phyloP scores from a whole-genome alignment of 352 stramenopile genomes.

The Globisporangium acanthophoron region DNA sequence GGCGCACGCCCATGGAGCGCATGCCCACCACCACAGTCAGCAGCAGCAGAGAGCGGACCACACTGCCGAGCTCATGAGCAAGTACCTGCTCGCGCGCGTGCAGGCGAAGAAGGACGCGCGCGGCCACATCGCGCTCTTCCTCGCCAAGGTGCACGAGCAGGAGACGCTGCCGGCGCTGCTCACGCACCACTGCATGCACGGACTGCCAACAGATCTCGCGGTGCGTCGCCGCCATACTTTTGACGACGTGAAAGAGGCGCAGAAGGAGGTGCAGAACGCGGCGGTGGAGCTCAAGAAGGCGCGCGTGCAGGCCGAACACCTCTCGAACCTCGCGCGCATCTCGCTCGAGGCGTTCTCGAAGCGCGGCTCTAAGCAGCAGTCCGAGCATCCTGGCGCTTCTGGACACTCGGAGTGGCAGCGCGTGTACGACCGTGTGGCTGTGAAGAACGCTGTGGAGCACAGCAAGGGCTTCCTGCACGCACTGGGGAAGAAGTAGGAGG shows the following conservation, averaged over 20 bases:
- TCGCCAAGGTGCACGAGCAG: conserved; percentile 69
- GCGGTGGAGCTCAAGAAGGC: conserved; percentile 70
- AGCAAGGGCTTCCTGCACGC: conserved; percentile 47
- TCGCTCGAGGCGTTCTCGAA: conserved; percentile 60
- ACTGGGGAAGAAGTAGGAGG: conserved; percentile 13
- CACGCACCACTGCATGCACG: conserved; percentile 16
- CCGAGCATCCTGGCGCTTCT: background rate
- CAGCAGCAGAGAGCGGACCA: conserved; percentile 5
- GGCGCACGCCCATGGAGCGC: conserved; percentile 1
- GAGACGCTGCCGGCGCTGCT: conserved; percentile 52
- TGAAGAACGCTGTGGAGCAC: conserved; percentile 63
- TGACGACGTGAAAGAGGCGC: conserved; percentile 69
- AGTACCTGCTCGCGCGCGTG: conserved; percentile 70
- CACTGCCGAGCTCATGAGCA: conserved; percentile 38
- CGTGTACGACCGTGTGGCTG: conserved; percentile 58
- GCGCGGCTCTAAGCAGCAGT: conserved; percentile 6
- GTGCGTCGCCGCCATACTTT: conserved; percentile 73
- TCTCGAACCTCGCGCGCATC: conserved; percentile 67
- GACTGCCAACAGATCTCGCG: conserved; percentile 41
- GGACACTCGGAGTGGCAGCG: conserved; percentile 46
- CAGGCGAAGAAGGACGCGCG: conserved; percentile 50
- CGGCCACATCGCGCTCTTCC: conserved; percentile 37
- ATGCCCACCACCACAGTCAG: background rate
- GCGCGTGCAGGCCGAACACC: conserved; percentile 59
- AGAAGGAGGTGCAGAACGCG: conserved; percentile 66